phyloP scores from a whole-genome alignment of 2,329 filamentous ascomycete genomes.

The Westerdykella sp. region DNA sequence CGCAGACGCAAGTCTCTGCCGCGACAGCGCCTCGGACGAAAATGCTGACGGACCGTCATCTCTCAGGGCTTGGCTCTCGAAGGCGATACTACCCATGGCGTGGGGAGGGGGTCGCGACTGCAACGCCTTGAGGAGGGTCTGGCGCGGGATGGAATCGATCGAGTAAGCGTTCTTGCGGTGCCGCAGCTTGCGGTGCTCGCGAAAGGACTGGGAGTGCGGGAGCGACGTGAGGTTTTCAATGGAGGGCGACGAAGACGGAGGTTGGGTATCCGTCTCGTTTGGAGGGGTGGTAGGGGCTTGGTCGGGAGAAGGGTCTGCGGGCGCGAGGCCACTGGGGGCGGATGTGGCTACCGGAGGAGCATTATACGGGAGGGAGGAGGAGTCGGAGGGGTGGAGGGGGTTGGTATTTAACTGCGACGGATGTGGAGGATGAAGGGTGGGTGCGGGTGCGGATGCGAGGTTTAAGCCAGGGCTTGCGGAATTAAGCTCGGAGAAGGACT shows the following conservation, averaged over 20 bases:
- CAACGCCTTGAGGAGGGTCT: conserved; percentile 77
- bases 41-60: conserved; percentile 28
- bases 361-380: conserved; percentile 22
- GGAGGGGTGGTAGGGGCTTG: conserved; percentile 9
- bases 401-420: conserved; percentile 18
- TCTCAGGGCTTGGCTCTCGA: conserved; percentile 28
- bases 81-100: conserved; percentile 56
- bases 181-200: conserved; percentile 32
- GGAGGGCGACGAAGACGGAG: conserved; percentile 16
- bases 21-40: conserved; percentile 25
- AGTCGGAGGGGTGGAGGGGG: conserved; percentile 16
- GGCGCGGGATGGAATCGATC: conserved; percentile 63
- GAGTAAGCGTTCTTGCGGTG: conserved; percentile 44
- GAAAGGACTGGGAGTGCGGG: conserved; percentile 31
- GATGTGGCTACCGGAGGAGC: conserved; percentile 23
- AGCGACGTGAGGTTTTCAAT: conserved; percentile 32
- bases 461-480: conserved; percentile 20
- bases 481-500: conserved; percentile 30
- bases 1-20: conserved; percentile 57
- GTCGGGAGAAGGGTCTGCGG: conserved; percentile 8
- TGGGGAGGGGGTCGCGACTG: conserved; percentile 56
- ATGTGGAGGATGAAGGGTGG: conserved; percentile 15
- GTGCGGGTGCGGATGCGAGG: conserved; percentile 3
- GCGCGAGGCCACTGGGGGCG: conserved; percentile 22
- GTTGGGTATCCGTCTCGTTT: conserved; percentile 19